A percentile compares a stretch with the other conserved stretches of the same genome.
Evolutionary conservation across 257 asterid genomes (phyloP).

Genomic region (Cordia subcordata): DNA sequence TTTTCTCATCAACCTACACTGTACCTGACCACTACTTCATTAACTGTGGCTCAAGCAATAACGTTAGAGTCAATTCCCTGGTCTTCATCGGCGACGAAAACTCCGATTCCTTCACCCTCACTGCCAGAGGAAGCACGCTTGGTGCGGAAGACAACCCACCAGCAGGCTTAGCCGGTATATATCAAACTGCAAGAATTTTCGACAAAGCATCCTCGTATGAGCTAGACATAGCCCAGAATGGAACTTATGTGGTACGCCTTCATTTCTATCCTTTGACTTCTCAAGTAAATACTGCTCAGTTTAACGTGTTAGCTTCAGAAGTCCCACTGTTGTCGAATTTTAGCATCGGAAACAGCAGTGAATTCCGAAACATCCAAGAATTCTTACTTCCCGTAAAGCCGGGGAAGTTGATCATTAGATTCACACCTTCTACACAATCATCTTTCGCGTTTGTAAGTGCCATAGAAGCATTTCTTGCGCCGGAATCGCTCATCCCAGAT

Average conservation of each 20-base stretch:
- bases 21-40: conserved; percentile 39
- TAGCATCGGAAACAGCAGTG: background rate
- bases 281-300: conserved; percentile 22
- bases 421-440: conserved; percentile 23
- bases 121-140: conserved; percentile 2
- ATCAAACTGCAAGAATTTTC: conserved; percentile 47
- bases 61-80: background rate
- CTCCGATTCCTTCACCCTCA: conserved; percentile 3
- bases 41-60: conserved; percentile 48
- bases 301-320: conserved; percentile 30
- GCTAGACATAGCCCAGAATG: conserved; percentile 18
- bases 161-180: conserved; percentile 11
- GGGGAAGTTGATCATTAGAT: conserved; percentile 28
- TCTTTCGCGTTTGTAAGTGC: conserved; percentile 53
- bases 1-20: conserved; percentile 3
- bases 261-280: conserved; percentile 39
- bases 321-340: conserved; percentile 38
- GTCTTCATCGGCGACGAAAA: conserved; percentile 30
- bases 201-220: conserved; percentile 24
- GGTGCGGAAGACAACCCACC: background rate
- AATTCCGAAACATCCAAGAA: conserved; percentile 32
- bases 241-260: conserved; percentile 44
- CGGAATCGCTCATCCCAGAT: conserved; percentile 18
- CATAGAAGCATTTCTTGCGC: conserved; percentile 48
- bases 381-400: conserved; percentile 21